Evolutionary conservation across 176 grass and related monocot genomes (phyloP).

Genomic region (Oropetium thomaeum): DNA sequence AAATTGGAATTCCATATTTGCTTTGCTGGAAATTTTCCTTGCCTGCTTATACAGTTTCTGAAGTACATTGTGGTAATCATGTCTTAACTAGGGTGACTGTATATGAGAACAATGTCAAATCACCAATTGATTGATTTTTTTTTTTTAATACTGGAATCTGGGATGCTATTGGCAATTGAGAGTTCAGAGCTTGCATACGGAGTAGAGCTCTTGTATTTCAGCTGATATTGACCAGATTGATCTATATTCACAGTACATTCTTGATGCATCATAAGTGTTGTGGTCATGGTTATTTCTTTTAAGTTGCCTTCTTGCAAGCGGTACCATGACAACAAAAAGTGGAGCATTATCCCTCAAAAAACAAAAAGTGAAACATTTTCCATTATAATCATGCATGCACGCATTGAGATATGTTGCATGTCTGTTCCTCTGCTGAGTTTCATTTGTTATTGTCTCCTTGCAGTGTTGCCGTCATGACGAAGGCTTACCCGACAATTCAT

Average conservation of each 20-base stretch:
- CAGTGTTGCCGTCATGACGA: constrained; percentile 97
- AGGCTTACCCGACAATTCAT: constrained; percentile 62
- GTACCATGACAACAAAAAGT: not conserved
- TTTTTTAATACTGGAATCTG: constrained; percentile 1
- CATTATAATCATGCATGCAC: not conserved
- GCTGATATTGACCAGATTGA: constrained; percentile 8
- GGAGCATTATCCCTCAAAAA: too few relatives aligned
- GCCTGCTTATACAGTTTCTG: not conserved
- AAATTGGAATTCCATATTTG: not conserved
- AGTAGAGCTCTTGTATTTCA: not conserved
- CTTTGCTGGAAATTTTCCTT: constrained; percentile 2
- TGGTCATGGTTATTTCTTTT: not conserved
- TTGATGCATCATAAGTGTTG: not conserved
- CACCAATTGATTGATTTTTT: not conserved
- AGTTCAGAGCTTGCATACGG: not conserved
- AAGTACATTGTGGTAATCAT: not conserved
- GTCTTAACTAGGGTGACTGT: not conserved
- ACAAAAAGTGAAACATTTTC: not conserved
- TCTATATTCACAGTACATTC: not conserved
- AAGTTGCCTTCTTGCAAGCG: not conserved
- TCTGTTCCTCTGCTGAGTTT: constrained; percentile 8
- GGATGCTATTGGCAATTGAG: not conserved
- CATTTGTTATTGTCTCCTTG: constrained; percentile 25
- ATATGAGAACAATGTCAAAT: constrained; percentile 8
- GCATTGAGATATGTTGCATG: not conserved